These are phyloP conservation scores for Paulownia fortunei DNA, from an alignment of 257 asterid species.

Conservation along the genomic window DNA sequence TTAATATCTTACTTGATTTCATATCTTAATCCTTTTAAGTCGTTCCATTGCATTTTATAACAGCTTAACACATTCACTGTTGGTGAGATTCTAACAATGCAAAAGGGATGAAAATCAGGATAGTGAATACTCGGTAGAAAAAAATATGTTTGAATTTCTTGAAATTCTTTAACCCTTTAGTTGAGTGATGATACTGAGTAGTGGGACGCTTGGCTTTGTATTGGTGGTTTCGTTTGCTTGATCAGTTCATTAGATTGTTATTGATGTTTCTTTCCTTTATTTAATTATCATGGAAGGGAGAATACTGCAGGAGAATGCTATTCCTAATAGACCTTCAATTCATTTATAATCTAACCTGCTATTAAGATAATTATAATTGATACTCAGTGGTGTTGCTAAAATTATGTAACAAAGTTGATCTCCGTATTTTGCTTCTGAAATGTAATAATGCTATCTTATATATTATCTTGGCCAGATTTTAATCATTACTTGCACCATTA, in stretches of 20 bases:
- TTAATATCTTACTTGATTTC: neutral
- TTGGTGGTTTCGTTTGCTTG: constrained; percentile 13
- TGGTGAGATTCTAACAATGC: neutral
- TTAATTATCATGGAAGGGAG: neutral
- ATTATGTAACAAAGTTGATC: neutral
- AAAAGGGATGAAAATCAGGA: neutral
- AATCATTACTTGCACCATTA: neutral
- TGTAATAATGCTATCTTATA: neutral
- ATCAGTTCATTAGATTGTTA: neutral
- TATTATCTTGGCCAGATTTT: neutral
- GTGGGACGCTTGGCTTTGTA: neutral
- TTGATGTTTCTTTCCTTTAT: neutral
- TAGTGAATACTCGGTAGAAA: neutral
- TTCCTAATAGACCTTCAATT: neutral
- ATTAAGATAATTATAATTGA: neutral
- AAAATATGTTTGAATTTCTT: neutral
- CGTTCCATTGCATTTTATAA: neutral
- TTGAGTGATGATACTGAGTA: neutral
- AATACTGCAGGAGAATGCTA: neutral
- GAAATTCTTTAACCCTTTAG: neutral
- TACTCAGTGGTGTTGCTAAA: neutral
- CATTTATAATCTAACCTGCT: neutral
- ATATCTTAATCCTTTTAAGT: neutral
- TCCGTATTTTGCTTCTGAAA: neutral
- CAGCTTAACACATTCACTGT: neutral